Evolutionary conservation across 441 rosid genomes (phyloP), one percentile per base, ranked within the genome.

Genomic region (Cnidoscolus chayamansa): DNA sequence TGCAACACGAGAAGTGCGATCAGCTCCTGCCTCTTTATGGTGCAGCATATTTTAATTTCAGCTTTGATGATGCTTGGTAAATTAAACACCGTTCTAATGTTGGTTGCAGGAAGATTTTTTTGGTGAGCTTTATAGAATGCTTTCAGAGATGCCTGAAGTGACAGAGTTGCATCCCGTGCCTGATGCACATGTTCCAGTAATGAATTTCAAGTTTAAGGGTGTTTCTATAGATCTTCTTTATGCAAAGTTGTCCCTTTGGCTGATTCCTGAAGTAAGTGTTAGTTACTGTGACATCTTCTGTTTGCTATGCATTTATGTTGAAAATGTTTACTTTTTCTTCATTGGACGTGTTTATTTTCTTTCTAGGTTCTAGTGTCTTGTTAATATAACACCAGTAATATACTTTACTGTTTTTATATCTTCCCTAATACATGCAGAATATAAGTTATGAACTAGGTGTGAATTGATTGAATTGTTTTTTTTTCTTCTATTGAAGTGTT

Each of bases 161-260:
- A 79, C 96, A 20, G 99, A 95, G 76, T 83, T 95, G 83, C 99
- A 88, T 75, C 96, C 98, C 62, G 97, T 95, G 63, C 99, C 97
- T 71, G 99, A 95, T 83, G 98, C 99, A 75, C 89, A 93, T 82
- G 99, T 95, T 77, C 97, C 98, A 30, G 88, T 93, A 74, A 84
- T 95, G 99, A 80, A 8, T 63, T 95, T 95, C 77, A 95, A 95
- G 77, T 86, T 95, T 78, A 90, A 79, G 70, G 96, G 96, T 74
- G 90, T 93, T 74, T 95, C 97, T 31, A 90, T 95, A 71, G 99
- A 95, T 82, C 97, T 91, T 77, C 97, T 95, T 20, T 95, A 95
- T 81, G 98, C 98, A 62, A 90, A 85, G 80, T 81, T 93, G 63
- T 86, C 98, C 1, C 96, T 91, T 77, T 90, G 92, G 92, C 89